phyloP scores from a whole-genome alignment of 495 filamentous ascomycete genomes.

The Stereocaulon alpinum region DNA sequence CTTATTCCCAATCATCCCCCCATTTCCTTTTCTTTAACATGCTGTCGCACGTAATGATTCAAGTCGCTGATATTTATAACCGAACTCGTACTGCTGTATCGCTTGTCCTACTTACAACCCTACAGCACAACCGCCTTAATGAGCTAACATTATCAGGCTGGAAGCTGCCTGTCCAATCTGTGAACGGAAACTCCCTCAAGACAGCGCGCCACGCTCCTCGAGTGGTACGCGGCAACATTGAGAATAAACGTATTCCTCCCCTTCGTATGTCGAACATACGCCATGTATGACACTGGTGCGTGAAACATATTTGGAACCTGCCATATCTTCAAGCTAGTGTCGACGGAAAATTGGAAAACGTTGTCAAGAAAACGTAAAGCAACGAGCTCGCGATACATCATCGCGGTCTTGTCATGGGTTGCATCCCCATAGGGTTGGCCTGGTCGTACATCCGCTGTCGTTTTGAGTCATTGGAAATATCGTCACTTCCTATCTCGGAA shows the following conservation, averaged over 20 bases:
- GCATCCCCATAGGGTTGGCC: constrained; percentile 35
- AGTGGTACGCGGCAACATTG: no score
- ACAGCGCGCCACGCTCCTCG: constrained; percentile 4
- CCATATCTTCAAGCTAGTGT: background rate
- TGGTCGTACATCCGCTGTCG: constrained; percentile 55
- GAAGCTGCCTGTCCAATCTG: background rate
- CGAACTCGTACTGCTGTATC: constrained; percentile 2
- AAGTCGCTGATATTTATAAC: background rate
- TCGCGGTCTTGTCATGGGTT: constrained; percentile 26
- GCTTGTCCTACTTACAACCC: background rate
- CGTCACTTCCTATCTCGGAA: constrained; percentile 55
- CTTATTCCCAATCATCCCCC: constrained; percentile 5
- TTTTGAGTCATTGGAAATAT: constrained; percentile 43
- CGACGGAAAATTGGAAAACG: background rate
- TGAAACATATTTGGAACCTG: background rate
- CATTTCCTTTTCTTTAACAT: background rate
- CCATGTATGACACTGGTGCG: constrained; percentile 3
- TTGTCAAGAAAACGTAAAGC: background rate
- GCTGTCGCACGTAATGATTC: background rate
- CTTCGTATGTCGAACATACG: background rate
- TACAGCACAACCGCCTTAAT: background rate
- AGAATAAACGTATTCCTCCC: background rate
- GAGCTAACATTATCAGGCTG: background rate
- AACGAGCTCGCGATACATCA: constrained; percentile 6
- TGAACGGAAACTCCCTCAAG: background rate